Percentiles rank a stretch among this genome's conserved stretches.
Evolutionary conservation across 768 basidiomycete genomes (phyloP).

Genomic region (Hemileccinum rubropunctum): DNA sequence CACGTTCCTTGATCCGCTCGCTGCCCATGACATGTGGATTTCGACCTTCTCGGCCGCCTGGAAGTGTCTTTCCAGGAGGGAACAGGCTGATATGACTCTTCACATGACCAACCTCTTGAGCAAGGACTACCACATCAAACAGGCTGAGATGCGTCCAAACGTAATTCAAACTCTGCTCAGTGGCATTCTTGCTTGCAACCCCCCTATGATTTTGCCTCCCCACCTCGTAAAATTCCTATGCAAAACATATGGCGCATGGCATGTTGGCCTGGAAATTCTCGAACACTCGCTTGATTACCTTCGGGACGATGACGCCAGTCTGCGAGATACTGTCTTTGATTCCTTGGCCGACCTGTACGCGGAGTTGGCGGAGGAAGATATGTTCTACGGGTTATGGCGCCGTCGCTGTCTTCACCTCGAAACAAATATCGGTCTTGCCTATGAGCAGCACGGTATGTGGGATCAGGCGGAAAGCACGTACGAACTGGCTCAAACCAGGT

Average conservation of each 20-base stretch:
- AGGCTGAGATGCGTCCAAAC: conserved; percentile 87
- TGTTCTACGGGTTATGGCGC: conserved; percentile 96
- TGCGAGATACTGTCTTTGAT: conserved; percentile 83
- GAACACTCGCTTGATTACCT: conserved; percentile 73
- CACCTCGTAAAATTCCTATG: conserved; percentile 95
- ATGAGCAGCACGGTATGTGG: conserved; percentile 98
- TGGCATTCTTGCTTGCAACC: conserved; percentile 81
- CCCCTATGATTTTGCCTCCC: conserved; percentile 87
- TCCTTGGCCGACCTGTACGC: conserved; percentile 94
- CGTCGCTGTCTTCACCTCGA: conserved; percentile 85
- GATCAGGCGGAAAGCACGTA: conserved; percentile 85
- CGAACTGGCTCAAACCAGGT: conserved; percentile 85
- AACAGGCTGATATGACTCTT: conserved; percentile 85
- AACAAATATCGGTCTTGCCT: conserved; percentile 83
- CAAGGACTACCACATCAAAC: conserved; percentile 90
- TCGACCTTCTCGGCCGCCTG: conserved; percentile 84
- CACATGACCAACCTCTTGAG: conserved; percentile 88
- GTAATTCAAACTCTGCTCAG: conserved; percentile 87
- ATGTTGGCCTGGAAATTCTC: conserved; percentile 83
- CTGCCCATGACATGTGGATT: conserved; percentile 83
- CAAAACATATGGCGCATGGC: conserved; percentile 97
- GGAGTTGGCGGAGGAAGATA: conserved; percentile 92
- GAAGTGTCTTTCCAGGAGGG: conserved; percentile 79
- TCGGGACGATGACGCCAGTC: conserved; percentile 74
- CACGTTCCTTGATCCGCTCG: conserved; percentile 72